phyloP scores from a whole-genome alignment of 495 filamentous ascomycete genomes.

The Podospora tetraspora region DNA sequence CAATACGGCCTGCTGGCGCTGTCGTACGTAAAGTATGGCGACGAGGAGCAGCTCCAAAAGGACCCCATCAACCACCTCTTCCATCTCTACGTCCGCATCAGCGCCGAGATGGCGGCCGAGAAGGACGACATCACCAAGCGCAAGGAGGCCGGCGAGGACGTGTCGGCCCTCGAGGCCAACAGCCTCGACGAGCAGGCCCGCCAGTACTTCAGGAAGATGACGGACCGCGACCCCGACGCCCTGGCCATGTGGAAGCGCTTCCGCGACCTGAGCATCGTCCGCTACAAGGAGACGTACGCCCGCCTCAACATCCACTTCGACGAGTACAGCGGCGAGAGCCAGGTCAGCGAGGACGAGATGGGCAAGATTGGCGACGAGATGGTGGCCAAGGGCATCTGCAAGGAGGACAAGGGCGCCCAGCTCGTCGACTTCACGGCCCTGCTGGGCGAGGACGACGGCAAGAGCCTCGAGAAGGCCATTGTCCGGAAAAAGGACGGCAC shows the following conservation, averaged over 20 bases:
- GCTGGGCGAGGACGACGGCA: conserved; percentile 49
- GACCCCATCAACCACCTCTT: conserved; percentile 63
- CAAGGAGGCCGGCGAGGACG: conserved; percentile 48
- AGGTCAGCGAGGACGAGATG: conserved; percentile 81
- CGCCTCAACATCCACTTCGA: conserved; percentile 80
- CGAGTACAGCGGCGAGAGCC: conserved; percentile 91
- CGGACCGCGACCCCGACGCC: conserved; percentile 69
- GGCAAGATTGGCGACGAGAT: conserved; percentile 57
- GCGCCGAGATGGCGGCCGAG: conserved; percentile 50
- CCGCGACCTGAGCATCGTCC: conserved; percentile 80
- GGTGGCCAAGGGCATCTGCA: conserved; percentile 65
- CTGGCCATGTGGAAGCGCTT: conserved; percentile 81
- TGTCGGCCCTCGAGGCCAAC: conserved; percentile 43
- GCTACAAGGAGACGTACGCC: conserved; percentile 58
- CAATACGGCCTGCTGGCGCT: conserved; percentile 59
- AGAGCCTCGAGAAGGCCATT: conserved; percentile 50
- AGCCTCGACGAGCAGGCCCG: conserved; percentile 59
- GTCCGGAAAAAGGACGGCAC: conserved; percentile 58
- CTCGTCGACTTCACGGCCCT: conserved; percentile 85
- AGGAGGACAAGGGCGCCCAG: conserved; percentile 80
- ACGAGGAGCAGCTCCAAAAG: conserved; percentile 49
- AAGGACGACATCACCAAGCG: conserved; percentile 47
- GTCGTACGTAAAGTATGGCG: conserved; percentile 55
- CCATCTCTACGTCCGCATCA: conserved; percentile 60
- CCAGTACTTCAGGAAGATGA: conserved; percentile 89